Conservation (phyloP, 2,329 filamentous ascomycete genomes). For the Talaromyces verruculosus region DNA sequence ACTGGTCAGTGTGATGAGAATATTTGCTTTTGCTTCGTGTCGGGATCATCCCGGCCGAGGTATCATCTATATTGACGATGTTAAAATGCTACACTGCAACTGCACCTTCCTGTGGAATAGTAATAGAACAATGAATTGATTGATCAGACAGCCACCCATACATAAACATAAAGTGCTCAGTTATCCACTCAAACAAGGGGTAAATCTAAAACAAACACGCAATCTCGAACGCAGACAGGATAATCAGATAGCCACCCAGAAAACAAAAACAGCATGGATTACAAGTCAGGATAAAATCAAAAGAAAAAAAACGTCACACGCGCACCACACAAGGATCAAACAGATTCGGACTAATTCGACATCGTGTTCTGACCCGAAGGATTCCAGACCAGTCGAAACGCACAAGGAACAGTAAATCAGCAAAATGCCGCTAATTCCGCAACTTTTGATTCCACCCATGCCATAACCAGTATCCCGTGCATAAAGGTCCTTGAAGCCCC, state of each 20-base stretch:
- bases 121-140: constrained; percentile 18
- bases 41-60: neutral
- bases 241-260: constrained; percentile 30
- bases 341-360: neutral
- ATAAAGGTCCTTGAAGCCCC: constrained; percentile 21
- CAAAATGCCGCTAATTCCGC: constrained; percentile 22
- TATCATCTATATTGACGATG: neutral
- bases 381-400: constrained; percentile 9
- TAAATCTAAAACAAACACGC: constrained; percentile 20
- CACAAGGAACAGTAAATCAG: constrained; percentile 20
- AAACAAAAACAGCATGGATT: constrained; percentile 19
- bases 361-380: neutral
- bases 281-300: constrained; percentile 20
- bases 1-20: neutral
- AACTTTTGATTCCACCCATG: constrained; percentile 23
- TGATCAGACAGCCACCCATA: constrained; percentile 46
- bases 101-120: neutral
- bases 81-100: constrained; percentile 7
- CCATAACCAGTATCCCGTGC: constrained; percentile 22
- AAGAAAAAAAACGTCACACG: constrained; percentile 13
- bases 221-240: constrained; percentile 11
- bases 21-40: neutral
- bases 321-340: constrained; percentile 11
- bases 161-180: constrained; percentile 28
- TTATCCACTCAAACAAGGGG: constrained; percentile 32